Conservation (phyloP, 2,329 filamentous ascomycete species). For the Tolypocladium tundrense region DNA sequence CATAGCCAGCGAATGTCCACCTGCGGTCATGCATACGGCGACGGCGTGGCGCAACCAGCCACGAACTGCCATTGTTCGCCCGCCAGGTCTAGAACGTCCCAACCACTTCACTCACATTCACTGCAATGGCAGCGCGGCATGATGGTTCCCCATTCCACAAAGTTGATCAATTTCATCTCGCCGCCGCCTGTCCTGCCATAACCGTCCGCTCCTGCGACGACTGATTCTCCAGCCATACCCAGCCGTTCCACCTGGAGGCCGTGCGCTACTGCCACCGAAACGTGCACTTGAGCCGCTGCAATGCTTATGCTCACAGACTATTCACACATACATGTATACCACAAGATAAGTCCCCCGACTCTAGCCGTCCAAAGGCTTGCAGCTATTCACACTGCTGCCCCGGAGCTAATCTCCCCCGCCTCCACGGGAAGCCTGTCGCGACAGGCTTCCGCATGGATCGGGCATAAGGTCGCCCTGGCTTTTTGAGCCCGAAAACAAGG, state of each 20-base stretch:
- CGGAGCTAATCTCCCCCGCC: background rate
- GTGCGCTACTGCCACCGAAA: background rate
- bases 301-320: constrained; percentile 1
- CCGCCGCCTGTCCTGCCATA: background rate
- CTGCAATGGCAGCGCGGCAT: background rate
- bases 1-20: background rate
- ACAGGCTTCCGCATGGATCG: background rate
- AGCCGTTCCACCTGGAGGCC: background rate
- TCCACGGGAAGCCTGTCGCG: background rate
- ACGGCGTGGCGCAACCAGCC: background rate
- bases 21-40: background rate
- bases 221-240: background rate
- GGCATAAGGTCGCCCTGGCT: constrained; percentile 3
- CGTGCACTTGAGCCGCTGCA: background rate
- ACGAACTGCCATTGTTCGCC: background rate
- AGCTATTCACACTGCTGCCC: background rate
- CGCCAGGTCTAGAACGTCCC: background rate
- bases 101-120: background rate
- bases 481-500: constrained; percentile 4
- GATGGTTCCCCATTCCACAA: background rate
- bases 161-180: constrained; percentile 4
- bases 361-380: background rate
- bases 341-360: background rate
- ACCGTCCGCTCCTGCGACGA: background rate
- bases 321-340: constrained; percentile 2